phyloP scores from a whole-genome alignment of 1,284 basidiomycete genomes.

The Phaffia rhodozyma region DNA sequence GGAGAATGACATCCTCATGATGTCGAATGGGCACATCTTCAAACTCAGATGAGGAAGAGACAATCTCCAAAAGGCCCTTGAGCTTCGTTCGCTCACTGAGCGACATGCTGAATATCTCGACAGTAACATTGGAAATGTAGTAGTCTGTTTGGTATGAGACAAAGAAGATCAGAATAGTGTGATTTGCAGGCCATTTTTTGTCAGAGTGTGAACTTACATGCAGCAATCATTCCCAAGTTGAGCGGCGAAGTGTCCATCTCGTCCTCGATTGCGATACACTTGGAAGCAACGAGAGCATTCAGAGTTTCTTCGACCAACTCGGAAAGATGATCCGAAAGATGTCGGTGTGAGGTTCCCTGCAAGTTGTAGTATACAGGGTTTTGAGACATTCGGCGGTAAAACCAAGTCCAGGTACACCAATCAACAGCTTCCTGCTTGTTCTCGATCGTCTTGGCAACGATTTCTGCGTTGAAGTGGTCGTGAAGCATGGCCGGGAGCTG shows the following conservation, averaged over 20 bases:
- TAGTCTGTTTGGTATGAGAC: constrained; percentile 30
- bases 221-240: constrained; percentile 92
- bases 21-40: constrained; percentile 88
- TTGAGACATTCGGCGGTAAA: constrained; percentile 92
- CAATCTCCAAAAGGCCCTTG: constrained; percentile 90
- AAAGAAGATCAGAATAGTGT: neutral
- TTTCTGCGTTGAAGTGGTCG: constrained; percentile 97
- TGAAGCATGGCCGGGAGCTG: constrained; percentile 78
- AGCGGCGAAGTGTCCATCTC: constrained; percentile 86
- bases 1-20: constrained; percentile 68
- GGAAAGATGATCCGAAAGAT: constrained; percentile 85
- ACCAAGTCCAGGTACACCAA: constrained; percentile 41
- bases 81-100: constrained; percentile 95
- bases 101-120: constrained; percentile 92
- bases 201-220: constrained; percentile 49
- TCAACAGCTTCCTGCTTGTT: constrained; percentile 96
- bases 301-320: constrained; percentile 91
- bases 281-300: constrained; percentile 79
- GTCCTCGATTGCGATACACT: constrained; percentile 86
- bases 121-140: constrained; percentile 68
- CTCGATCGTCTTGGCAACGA: constrained; percentile 96
- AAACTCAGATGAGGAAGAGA: constrained; percentile 92
- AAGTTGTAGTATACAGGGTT: constrained; percentile 84
- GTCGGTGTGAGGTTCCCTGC: constrained; percentile 83
- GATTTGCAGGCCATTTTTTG: neutral